Evolutionary conservation across 2,329 filamentous ascomycete species (phyloP), one percentile per base, ranked within the genome.

Genomic region (Arthrobotrys entomopaga): DNA sequence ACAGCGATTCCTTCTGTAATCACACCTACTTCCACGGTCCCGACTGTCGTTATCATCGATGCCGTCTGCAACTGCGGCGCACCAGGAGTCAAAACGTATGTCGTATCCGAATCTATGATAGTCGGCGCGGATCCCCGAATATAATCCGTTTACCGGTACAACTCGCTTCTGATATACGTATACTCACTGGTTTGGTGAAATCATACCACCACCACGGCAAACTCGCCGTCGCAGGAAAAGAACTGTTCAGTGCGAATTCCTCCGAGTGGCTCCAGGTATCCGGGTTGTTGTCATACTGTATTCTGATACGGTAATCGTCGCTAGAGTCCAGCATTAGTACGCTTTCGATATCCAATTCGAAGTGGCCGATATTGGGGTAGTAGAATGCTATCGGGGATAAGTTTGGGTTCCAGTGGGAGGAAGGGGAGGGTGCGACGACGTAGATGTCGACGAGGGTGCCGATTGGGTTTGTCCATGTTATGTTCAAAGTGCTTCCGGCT

Each of bases 331-430:
- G 29, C 53, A 24, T 43, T 8, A 42, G 8, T 8, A 13, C 15
- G n/a, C 22, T 19, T 7, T 57, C 53, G 19, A 57, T 38, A 24
- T 57, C 19, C 34, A n/a, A 57, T 57, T 24, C 15, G 42, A 57
- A 57, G n/a, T 3, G 6, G 2, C 53, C 53, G 5, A 16, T 16
- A 15, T 42, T 52, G 5, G 24, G 29, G 3, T 20, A 10, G 11
- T n/a, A n/a, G 19, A 38, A 13, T 4, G 29, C 58, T 26, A 42
- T 42, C 1, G 16, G 26, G 22, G n/a, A n/a, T 1, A 16, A 13
- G 7, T 58, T 43, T n/a, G n/a, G 13, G 29, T 40, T 40, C 3
- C 8, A 43, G 16, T 42, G 4, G 42, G 42, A 15, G 42, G 6
- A 13, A 5, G 42, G 15, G 42, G 11, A 7, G 3, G 58, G 46